Conservation (phyloP, 2,329 filamentous ascomycete genomes). For the Blumeriella jaapii region DNA sequence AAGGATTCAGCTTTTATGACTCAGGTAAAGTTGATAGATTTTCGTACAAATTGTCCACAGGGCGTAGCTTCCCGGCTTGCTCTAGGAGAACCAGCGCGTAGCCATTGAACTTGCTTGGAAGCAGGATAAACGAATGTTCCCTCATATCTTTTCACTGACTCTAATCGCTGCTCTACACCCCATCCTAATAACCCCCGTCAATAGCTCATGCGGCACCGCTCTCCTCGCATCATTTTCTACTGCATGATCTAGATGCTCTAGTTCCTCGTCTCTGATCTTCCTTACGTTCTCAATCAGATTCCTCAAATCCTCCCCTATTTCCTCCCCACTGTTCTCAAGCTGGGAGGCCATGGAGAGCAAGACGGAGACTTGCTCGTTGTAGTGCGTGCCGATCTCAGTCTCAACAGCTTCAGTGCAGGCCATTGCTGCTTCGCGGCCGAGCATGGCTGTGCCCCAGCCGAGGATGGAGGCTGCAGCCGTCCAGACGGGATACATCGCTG, state of each 20-base stretch:
- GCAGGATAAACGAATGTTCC: neutral
- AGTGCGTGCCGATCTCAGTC: constrained; percentile 93
- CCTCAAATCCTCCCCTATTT: constrained; percentile 65
- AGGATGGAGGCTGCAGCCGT: constrained; percentile 65
- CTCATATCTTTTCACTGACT: constrained; percentile 64
- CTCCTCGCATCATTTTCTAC: constrained; percentile 87
- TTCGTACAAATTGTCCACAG: no score
- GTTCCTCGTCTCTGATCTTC: constrained; percentile 83
- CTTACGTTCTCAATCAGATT: constrained; percentile 63
- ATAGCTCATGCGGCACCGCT: constrained; percentile 77
- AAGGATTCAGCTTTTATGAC: no score
- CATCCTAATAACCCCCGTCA: constrained; percentile 78
- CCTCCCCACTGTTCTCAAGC: constrained; percentile 68
- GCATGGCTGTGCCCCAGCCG: constrained; percentile 78
- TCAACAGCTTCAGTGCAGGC: constrained; percentile 97
- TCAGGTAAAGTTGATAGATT: no score
- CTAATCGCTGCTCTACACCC: constrained; percentile 90
- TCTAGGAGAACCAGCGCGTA: no score
- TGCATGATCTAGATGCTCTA: constrained; percentile 93
- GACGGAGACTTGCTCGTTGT: constrained; percentile 80
- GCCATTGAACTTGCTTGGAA: no score
- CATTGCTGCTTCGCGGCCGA: constrained; percentile 94
- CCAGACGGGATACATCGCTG: constrained; percentile 88
- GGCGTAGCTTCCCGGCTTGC: no score
- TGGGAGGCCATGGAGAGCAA: constrained; percentile 70